These are phyloP conservation scores for Sporisorium scitamineum DNA, from an alignment of 1,284 basidiomycete genomes.

Conservation along the genomic window DNA sequence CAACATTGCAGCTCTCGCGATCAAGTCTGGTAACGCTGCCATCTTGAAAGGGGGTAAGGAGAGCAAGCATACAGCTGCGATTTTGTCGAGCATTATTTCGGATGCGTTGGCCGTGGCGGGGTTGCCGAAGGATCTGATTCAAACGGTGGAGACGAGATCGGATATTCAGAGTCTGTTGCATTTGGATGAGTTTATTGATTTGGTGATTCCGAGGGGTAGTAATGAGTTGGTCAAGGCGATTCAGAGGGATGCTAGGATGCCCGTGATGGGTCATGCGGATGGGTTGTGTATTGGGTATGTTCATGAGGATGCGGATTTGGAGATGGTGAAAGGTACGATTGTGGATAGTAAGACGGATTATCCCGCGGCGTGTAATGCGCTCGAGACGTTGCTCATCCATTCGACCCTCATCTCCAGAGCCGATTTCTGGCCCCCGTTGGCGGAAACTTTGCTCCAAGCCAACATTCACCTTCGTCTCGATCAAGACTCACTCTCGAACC, in stretches of 20 bases:
- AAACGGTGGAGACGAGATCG: slow-evolving; percentile 90
- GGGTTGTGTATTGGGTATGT: slow-evolving; percentile 91
- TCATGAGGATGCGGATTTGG: slow-evolving; percentile 81
- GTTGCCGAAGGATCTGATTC: slow-evolving; percentile 85
- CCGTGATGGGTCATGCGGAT: slow-evolving; percentile 99
- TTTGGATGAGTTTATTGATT: slow-evolving; percentile 91
- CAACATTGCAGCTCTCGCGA: slow-evolving; percentile 94
- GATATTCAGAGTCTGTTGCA: slow-evolving; percentile 88
- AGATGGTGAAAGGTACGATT: slow-evolving; percentile 83
- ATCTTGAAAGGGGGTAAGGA: slow-evolving; percentile 68
- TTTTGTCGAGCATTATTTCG: slow-evolving; percentile 75
- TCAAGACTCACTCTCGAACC: slow-evolving; percentile 53
- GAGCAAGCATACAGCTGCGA: slow-evolving; percentile 47
- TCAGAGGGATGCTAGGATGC: slow-evolving; percentile 88
- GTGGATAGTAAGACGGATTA: slow-evolving; percentile 96
- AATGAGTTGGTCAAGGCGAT: slow-evolving; percentile 90
- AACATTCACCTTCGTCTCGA: slow-evolving; percentile 87
- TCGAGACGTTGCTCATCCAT: slow-evolving; percentile 90
- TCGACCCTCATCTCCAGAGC: slow-evolving; percentile 68
- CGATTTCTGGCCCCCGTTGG: slow-evolving; percentile 82
- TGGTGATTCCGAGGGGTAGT: slow-evolving; percentile 95
- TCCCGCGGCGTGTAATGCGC: slow-evolving; percentile 94
- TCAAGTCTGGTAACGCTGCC: slow-evolving; percentile 84
- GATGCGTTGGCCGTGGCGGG: slow-evolving; percentile 76
- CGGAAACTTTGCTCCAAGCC: slow-evolving; percentile 76